Percentiles rank a stretch among this genome's conserved stretches.
These are phyloP conservation scores for Chalciporus sp. DNA, from an alignment of 1,284 basidiomycete genomes.

Conservation along the genomic window DNA sequence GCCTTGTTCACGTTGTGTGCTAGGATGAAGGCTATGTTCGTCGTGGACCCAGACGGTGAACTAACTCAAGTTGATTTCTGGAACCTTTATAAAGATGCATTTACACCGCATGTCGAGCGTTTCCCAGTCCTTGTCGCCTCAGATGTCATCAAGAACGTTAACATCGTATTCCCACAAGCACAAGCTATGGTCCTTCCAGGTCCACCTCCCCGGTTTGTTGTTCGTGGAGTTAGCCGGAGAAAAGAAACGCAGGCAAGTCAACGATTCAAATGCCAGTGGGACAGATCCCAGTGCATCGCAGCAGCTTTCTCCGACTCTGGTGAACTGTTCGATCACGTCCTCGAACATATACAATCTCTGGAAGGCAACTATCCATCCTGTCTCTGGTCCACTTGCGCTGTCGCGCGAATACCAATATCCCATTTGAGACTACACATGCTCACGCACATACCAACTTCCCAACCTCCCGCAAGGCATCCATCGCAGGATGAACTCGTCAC, in stretches of 20 bases:
- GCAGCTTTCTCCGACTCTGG: conserved; percentile 50
- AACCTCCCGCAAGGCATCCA: conserved; percentile 55
- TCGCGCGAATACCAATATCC: conserved; percentile 47
- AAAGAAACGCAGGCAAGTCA: conserved; percentile 57
- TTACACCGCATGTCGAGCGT: conserved; percentile 55
- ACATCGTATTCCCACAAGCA: conserved; percentile 74
- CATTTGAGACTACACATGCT: conserved; percentile 65
- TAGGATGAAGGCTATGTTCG: conserved; percentile 85
- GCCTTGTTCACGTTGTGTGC: conserved; percentile 6
- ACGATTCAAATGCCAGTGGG: conserved; percentile 71
- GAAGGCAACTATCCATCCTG: conserved; percentile 53
- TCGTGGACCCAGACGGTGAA: conserved; percentile 67
- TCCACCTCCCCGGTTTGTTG: conserved; percentile 73
- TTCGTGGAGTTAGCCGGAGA: conserved; percentile 73
- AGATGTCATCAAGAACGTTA: conserved; percentile 87
- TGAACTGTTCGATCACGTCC: conserved; percentile 70
- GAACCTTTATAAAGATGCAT: conserved; percentile 81
- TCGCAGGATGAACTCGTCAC: conserved; percentile 72
- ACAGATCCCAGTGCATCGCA: conserved; percentile 54
- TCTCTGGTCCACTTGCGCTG: conserved; percentile 66
- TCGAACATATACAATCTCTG: conserved; percentile 54
- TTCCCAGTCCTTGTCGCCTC: conserved; percentile 72
- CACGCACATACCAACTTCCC: conserved; percentile 67
- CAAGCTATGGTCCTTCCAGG: conserved; percentile 81
- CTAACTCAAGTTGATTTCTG: conserved; percentile 90